Percentiles rank a stretch among this genome's conserved stretches.
These are phyloP conservation scores for Knoxia roxburghii DNA, from an alignment of 257 asterid species.

Conservation along the genomic window DNA sequence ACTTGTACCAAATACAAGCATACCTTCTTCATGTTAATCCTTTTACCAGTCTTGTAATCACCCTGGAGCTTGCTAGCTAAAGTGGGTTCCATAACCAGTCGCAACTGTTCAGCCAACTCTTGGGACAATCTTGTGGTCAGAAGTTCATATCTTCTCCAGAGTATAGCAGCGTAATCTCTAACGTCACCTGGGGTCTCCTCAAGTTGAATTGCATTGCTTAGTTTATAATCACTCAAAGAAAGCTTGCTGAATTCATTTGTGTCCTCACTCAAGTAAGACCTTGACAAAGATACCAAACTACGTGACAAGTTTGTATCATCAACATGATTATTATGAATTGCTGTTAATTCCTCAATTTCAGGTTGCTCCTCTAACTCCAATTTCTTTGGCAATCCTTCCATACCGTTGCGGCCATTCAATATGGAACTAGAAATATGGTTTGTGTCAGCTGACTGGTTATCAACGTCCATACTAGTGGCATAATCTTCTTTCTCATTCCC, in stretches of 20 bases:
- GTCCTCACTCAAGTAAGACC: constrained; percentile 47
- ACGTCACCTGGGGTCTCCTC: constrained; percentile 39
- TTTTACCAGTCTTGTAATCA: constrained; percentile 92
- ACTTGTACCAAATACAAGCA: neutral
- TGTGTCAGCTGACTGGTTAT: constrained; percentile 42
- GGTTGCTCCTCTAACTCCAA: constrained; percentile 37
- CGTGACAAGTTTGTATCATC: constrained; percentile 31
- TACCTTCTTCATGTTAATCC: constrained; percentile 96
- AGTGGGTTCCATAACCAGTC: constrained; percentile 95
- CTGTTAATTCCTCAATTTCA: constrained; percentile 31
- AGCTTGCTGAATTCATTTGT: constrained; percentile 29
- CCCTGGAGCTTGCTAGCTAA: constrained; percentile 96
- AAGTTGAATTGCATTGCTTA: constrained; percentile 43
- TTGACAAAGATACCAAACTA: constrained; percentile 50
- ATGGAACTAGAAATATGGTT: constrained; percentile 33
- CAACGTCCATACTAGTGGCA: constrained; percentile 41
- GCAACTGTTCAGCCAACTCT: constrained; percentile 90
- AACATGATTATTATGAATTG: constrained; percentile 25
- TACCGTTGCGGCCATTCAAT: constrained; percentile 27
- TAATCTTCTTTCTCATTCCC: constrained; percentile 37
- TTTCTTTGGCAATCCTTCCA: constrained; percentile 22
- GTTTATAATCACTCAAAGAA: constrained; percentile 40
- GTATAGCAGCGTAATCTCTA: constrained; percentile 52
- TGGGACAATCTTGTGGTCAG: constrained; percentile 77
- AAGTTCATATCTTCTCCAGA: constrained; percentile 74